Evolutionary conservation across 2,329 filamentous ascomycete genomes (phyloP).

Genomic region (Emmonsiellopsis sp.): DNA sequence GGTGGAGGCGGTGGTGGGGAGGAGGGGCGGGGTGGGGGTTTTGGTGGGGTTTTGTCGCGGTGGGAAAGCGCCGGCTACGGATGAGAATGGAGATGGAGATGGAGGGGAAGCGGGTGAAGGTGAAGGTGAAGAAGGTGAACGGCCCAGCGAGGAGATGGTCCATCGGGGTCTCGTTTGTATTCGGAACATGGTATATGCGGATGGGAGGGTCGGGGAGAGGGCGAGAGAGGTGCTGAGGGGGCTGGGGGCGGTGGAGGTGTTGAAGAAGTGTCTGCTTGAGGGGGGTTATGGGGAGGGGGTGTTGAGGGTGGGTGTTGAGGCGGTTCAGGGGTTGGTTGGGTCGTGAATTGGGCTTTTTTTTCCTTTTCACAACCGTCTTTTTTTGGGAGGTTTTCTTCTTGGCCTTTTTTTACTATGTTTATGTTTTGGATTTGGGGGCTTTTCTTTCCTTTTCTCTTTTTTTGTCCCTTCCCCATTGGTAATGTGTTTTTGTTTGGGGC

Average conservation of each 20-base stretch:
- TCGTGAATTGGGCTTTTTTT: background rate
- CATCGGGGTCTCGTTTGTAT: slow-evolving; percentile 67
- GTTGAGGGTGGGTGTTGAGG: slow-evolving; percentile 60
- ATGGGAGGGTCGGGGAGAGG: slow-evolving; percentile 54
- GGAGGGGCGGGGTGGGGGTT: slow-evolving; percentile 64
- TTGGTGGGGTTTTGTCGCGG: slow-evolving; percentile 61
- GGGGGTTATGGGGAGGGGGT: slow-evolving; percentile 61
- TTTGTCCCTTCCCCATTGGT: background rate
- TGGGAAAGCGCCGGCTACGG: slow-evolving; percentile 7
- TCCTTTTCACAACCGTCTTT: background rate
- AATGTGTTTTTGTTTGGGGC: background rate
- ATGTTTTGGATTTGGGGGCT: background rate
- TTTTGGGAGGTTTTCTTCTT: slow-evolving; percentile 5
- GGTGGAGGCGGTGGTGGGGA: slow-evolving; percentile 59
- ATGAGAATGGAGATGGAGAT: slow-evolving; percentile 46
- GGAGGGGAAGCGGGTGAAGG: background rate
- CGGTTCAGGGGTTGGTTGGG: slow-evolving; percentile 55
- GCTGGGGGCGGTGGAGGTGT: slow-evolving; percentile 54
- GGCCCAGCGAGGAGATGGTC: slow-evolving; percentile 36
- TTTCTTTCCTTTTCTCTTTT: background rate
- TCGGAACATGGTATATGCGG: slow-evolving; percentile 60
- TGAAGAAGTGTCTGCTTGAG: slow-evolving; percentile 62
- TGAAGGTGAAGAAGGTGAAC: slow-evolving; percentile 42
- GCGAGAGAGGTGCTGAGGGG: slow-evolving; percentile 53
- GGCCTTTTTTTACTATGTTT: slow-evolving; percentile 9